Conservation (phyloP, 2,329 filamentous ascomycete genomes). For the Fusarium pilosicola region DNA sequence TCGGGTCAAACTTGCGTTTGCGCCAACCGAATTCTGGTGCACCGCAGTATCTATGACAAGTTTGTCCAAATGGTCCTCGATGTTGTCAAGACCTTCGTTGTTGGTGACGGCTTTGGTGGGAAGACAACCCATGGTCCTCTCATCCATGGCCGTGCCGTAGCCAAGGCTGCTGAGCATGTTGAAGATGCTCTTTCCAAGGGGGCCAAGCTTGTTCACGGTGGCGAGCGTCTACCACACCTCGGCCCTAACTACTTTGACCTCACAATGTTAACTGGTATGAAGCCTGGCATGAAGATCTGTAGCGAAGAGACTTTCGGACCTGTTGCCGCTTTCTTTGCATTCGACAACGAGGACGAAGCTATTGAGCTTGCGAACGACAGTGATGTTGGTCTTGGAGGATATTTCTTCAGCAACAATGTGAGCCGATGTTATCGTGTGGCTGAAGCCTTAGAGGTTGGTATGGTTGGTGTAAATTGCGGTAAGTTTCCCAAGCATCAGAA, state of each 20-base stretch:
- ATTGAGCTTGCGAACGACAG: constrained; percentile 71
- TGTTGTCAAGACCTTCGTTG: constrained; percentile 66
- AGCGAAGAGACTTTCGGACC: constrained; percentile 79
- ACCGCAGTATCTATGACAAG: constrained; percentile 67
- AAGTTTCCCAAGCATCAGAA: neutral
- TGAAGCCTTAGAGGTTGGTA: constrained; percentile 59
- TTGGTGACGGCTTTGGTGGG: constrained; percentile 65
- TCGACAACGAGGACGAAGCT: constrained; percentile 75
- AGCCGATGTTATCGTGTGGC: constrained; percentile 54
- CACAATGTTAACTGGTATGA: constrained; percentile 76
- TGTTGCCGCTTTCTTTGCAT: constrained; percentile 74
- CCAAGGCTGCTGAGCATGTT: constrained; percentile 71
- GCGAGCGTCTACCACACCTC: constrained; percentile 66
- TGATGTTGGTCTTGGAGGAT: constrained; percentile 76
- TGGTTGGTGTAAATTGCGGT: constrained; percentile 49
- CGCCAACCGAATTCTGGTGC: constrained; percentile 69
- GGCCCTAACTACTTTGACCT: constrained; percentile 75
- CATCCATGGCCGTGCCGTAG: constrained; percentile 72
- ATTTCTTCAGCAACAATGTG: constrained; percentile 69
- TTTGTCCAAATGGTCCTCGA: constrained; percentile 62
- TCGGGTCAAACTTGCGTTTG: constrained; percentile 79
- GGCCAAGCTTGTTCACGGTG: constrained; percentile 67
- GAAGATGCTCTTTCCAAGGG: constrained; percentile 71
- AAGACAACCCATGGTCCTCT: constrained; percentile 69
- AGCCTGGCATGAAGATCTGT: constrained; percentile 70